phyloP scores from a whole-genome alignment of 208 protist genomes.

The Endotrypanum monterogeii region DNA sequence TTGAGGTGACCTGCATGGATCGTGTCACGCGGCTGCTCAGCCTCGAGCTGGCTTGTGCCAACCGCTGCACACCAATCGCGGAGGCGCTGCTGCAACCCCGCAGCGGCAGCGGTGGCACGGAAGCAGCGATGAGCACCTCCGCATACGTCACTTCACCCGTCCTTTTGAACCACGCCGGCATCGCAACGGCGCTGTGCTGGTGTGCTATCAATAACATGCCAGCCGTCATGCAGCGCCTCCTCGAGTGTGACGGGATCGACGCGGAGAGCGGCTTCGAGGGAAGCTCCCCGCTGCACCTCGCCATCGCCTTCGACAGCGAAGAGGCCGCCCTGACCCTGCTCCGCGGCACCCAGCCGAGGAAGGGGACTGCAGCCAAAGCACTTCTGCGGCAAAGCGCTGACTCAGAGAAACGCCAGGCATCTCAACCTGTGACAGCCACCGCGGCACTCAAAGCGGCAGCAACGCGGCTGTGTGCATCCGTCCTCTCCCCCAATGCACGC shows the following conservation, averaged over 20 bases:
- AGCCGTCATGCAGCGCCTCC: conserved; percentile 53
- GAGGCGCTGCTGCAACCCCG: conserved; percentile 37
- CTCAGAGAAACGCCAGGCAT: background rate
- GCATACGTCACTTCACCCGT: conserved; percentile 49
- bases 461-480: background rate
- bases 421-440: background rate
- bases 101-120: conserved; percentile 5
- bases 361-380: background rate
- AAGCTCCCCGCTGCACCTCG: conserved; percentile 67
- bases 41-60: conserved; percentile 79
- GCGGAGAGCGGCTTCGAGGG: conserved; percentile 60
- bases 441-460: background rate
- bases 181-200: conserved; percentile 79
- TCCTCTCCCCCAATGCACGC: background rate
- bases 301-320: conserved; percentile 66
- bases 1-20: conserved; percentile 62
- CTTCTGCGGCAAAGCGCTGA: background rate
- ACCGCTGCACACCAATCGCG: conserved; percentile 60
- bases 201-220: conserved; percentile 78
- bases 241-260: conserved; percentile 55
- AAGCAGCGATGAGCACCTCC: background rate
- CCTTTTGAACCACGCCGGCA: conserved; percentile 73
- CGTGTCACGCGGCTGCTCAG: conserved; percentile 63
- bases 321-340: conserved; percentile 68
- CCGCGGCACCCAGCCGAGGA: conserved; percentile 25